Conservation (phyloP, 2,329 filamentous ascomycete species). For the Penicillium crustosum region DNA sequence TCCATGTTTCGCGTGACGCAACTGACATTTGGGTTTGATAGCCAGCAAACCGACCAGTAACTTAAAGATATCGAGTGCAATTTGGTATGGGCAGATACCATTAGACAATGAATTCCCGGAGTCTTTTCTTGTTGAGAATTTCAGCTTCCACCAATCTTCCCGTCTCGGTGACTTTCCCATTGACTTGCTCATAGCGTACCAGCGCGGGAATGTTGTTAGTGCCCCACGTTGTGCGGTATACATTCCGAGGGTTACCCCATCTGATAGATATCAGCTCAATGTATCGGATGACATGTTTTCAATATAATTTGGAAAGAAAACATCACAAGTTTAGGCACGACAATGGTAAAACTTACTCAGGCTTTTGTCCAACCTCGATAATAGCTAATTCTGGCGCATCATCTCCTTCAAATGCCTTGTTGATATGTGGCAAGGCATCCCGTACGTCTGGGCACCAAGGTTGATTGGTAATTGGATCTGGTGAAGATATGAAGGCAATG, state of each 20-base stretch:
- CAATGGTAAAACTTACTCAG: constrained; percentile 31
- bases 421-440: constrained; percentile 36
- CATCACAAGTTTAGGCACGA: background rate
- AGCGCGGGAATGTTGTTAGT: constrained; percentile 38
- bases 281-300: background rate
- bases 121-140: constrained; percentile 30
- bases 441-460: constrained; percentile 46
- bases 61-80: too few relatives aligned
- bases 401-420: constrained; percentile 30
- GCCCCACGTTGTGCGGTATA: constrained; percentile 38
- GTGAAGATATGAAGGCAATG: constrained; percentile 40
- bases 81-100: background rate
- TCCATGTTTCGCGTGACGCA: background rate
- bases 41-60: too few relatives aligned
- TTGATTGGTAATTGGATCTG: constrained; percentile 36
- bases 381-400: constrained; percentile 28
- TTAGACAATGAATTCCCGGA: constrained; percentile 25
- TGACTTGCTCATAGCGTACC: constrained; percentile 35
- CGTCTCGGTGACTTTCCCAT: constrained; percentile 32
- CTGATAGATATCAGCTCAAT: constrained; percentile 20
- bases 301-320: background rate
- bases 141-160: constrained; percentile 34
- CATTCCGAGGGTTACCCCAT: constrained; percentile 38
- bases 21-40: background rate
- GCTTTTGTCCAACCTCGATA: constrained; percentile 39